Percentiles rank a stretch among this genome's conserved stretches.
phyloP scores from a whole-genome alignment of 768 basidiomycete species.

The Lentinula sp. region DNA sequence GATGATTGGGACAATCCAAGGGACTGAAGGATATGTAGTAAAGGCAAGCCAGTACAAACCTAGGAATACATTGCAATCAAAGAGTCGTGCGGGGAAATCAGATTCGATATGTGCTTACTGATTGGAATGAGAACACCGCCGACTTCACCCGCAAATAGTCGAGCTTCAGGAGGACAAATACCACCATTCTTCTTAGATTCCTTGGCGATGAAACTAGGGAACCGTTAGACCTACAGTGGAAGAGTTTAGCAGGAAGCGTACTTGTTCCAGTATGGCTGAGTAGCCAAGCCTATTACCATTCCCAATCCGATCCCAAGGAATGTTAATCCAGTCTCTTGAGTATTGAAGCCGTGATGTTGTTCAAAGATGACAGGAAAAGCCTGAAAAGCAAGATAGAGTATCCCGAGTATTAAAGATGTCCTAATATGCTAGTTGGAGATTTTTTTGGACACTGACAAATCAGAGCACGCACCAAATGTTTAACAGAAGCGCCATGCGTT shows the following conservation, averaged over 20 bases:
- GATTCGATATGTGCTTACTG: constrained; percentile 38
- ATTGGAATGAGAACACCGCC: constrained; percentile 65
- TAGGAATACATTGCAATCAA: constrained; percentile 21
- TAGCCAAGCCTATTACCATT: constrained; percentile 36
- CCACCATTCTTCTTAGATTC: constrained; percentile 33
- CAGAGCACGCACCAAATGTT: constrained; percentile 55
- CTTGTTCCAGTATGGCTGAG: constrained; percentile 26
- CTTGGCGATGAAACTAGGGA: constrained; percentile 24
- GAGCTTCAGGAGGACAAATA: constrained; percentile 55
- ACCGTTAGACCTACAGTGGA: constrained; percentile 39
- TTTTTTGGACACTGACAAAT: constrained; percentile 28
- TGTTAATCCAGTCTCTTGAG: constrained; percentile 46
- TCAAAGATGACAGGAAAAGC: constrained; percentile 48
- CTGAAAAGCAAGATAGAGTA: constrained; percentile 62
- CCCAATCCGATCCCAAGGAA: constrained; percentile 61
- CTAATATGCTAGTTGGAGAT: constrained; percentile 49
- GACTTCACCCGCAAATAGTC: constrained; percentile 58
- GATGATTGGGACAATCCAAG: constrained; percentile 64
- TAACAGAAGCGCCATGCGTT: constrained; percentile 73
- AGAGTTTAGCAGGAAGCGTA: constrained; percentile 19
- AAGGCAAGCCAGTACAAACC: constrained; percentile 66
- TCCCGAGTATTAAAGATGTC: constrained; percentile 52
- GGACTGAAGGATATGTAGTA: constrained; percentile 39
- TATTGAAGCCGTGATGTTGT: constrained; percentile 42
- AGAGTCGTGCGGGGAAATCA: constrained; percentile 11